Conservation (phyloP, 768 basidiomycete genomes). For the Inosperma sp. region DNA sequence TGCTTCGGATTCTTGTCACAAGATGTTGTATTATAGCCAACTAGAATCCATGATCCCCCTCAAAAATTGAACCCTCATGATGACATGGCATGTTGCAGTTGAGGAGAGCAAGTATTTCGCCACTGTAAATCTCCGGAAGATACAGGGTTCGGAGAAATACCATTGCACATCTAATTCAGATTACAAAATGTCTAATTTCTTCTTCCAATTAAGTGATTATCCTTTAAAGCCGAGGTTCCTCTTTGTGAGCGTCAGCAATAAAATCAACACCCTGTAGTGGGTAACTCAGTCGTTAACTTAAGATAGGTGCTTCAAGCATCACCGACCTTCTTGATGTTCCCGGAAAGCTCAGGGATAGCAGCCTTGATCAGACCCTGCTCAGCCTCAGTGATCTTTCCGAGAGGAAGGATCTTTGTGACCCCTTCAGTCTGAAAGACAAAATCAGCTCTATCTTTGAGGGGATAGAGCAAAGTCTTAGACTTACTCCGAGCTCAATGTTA, state of each 20-base stretch:
- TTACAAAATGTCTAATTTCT: neutral
- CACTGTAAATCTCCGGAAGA: no score
- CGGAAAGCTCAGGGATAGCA: slow-evolving; percentile 72
- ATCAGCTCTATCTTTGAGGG: no score
- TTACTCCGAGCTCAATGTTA: slow-evolving; percentile 82
- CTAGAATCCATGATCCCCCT: no score
- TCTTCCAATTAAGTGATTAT: neutral
- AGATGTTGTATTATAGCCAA: no score
- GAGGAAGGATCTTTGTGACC: slow-evolving; percentile 73
- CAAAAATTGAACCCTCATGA: no score
- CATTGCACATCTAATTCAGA: no score
- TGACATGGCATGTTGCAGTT: no score
- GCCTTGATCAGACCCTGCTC: slow-evolving; percentile 77
- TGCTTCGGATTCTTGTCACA: no score
- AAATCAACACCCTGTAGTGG: slow-evolving; percentile 33
- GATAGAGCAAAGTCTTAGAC: no score
- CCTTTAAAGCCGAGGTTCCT: slow-evolving; percentile 1
- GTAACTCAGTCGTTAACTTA: neutral
- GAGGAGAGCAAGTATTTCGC: no score
- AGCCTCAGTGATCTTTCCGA: slow-evolving; percentile 66
- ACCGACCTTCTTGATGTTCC: slow-evolving; percentile 68
- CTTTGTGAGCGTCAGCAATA: slow-evolving; percentile 34
- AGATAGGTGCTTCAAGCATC: neutral
- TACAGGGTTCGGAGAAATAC: no score
- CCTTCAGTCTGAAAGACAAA: slow-evolving; percentile 58